Conservation (phyloP, 2,329 filamentous ascomycete genomes). For the Colletotrichum sp. region DNA sequence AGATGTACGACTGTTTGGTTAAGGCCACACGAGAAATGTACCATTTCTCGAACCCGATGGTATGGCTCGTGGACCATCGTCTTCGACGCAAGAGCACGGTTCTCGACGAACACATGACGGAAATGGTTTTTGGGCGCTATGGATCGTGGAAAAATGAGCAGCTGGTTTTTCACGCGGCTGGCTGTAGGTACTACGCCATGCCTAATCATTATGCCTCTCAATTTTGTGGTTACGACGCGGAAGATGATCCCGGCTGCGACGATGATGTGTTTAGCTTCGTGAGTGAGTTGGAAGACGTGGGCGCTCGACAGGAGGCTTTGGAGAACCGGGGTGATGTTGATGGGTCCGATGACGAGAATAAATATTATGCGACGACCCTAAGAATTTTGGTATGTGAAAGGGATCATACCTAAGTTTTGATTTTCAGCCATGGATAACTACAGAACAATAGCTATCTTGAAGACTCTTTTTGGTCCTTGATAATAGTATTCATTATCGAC, state of each 20-base stretch:
- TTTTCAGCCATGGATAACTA: no score
- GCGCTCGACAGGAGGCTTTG: background rate
- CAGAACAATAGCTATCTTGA: no score
- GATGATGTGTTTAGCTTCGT: rapidly evolving
- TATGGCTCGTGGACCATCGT: background rate
- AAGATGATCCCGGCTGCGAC: rapidly evolving
- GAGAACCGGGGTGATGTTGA: background rate
- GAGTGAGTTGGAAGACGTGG: rapidly evolving
- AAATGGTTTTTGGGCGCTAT: background rate
- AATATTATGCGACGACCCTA: rapidly evolving
- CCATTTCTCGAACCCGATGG: background rate
- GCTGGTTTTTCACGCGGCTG: background rate
- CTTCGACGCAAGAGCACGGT: background rate
- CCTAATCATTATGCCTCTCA: rapidly evolving
- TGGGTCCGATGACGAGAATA: no score
- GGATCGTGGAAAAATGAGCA: background rate
- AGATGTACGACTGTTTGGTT: background rate
- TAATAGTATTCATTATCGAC: no score
- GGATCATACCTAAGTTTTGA: no score
- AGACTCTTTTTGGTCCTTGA: no score
- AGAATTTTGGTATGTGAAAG: background rate
- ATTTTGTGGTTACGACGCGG: background rate
- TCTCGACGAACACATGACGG: background rate
- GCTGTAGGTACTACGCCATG: background rate
- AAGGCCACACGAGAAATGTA: rapidly evolving